Evolutionary conservation across 129 eudicot genomes (phyloP), one percentile per base, ranked within the genome.

Genomic region (Chrysanthemum lavandulifolium): DNA sequence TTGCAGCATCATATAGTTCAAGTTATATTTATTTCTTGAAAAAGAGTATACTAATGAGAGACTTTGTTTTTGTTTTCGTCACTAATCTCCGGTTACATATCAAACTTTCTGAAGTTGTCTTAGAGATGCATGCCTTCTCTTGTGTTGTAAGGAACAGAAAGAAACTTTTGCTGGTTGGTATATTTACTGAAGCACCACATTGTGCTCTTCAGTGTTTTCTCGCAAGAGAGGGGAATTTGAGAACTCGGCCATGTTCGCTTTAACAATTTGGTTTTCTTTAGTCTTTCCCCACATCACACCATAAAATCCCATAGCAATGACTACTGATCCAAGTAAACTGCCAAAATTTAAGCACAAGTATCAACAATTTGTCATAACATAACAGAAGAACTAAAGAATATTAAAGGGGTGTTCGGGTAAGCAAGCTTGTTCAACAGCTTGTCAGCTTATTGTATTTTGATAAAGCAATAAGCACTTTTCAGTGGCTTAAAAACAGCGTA

Each of bases 261-360:
- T 57, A 2, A 15, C 48, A 18, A 23, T 21, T 54, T 77, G 67
- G 33, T 78, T 76, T 82, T 88, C 95, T 69, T 72, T 78, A 47
- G 84, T 81, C 49, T 78, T 82, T 11, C 90, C 90, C 95, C 88
- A 85, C 72, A 83, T 81, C 60, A 88, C 85, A 19, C 76, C 68
- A 67, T 85, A 88, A 54, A 85, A 88, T 8, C 95, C 95, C 10
- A 80, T 60, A 21, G 76, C 83, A 55, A 85, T 77, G 10, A 85
- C 73, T 18, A 63, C 70, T 3, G 83, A 78, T 61, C 95, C 95
- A 1, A 85, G 18, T 54, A 88, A 60, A 69, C 90, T 85, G 87
- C 83, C 69, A 43, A 73, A 6, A 68, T 18, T 58, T 54, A 49
- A 74, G 40, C 52, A 52, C 43, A 10, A 13, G 2, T 33, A 43